Percentiles rank a stretch among this genome's conserved stretches.
Conservation (phyloP, 2,329 filamentous ascomycete species). For the Pseudogymnoascus sp. region DNA sequence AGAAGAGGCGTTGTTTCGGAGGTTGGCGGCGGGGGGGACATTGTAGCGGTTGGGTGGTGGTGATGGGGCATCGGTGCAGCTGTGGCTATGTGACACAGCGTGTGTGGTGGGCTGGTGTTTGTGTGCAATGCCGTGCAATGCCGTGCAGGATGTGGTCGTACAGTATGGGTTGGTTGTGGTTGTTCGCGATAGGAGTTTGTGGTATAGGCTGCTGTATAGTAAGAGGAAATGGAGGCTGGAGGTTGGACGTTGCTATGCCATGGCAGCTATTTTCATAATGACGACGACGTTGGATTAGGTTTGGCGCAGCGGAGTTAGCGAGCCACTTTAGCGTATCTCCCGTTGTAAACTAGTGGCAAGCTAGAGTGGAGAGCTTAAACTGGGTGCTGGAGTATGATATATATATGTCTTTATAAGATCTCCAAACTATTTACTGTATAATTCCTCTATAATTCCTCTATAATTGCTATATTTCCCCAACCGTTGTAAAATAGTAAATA, state of each 20-base stretch:
- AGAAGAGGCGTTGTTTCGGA: slow-evolving; percentile 12
- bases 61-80: not conserved
- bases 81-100: not conserved
- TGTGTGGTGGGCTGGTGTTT: not conserved
- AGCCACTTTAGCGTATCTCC: not conserved
- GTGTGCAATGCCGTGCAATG: not conserved
- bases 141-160: not conserved
- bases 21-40: slow-evolving; percentile 3
- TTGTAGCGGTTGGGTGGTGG: slow-evolving; percentile 2
- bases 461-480: not conserved
- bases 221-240: not conserved
- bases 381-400: not conserved
- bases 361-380: not conserved
- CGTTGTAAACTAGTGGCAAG: not conserved
- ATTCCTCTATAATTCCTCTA: not conserved
- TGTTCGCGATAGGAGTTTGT: slow-evolving; percentile 1
- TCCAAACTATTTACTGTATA: not conserved
- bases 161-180: not conserved
- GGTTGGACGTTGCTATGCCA: slow-evolving; percentile 3
- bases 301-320: slow-evolving; percentile 7
- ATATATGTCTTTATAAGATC: not conserved
- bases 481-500: not conserved
- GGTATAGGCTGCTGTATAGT: not conserved
- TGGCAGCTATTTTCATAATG: slow-evolving; percentile 11
- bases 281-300: not conserved